Conservation (phyloP, 2,329 filamentous ascomycete species). For the Trichophyton schoenleinii region DNA sequence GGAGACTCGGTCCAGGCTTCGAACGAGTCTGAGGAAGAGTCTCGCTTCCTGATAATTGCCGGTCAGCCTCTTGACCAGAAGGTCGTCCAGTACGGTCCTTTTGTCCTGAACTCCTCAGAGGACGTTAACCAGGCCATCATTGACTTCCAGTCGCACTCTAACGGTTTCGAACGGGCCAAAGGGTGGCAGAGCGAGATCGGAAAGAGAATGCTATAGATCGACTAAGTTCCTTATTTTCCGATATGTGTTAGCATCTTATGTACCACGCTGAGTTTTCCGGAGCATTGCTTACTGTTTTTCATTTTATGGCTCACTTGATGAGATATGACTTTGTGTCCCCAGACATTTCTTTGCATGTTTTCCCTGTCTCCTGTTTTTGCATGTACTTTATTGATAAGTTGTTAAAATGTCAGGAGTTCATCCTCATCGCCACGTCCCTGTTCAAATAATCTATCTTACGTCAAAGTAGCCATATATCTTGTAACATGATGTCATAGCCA, state of each 20-base stretch:
- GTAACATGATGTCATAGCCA: background rate
- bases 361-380: background rate
- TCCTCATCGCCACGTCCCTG: background rate
- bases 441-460: background rate
- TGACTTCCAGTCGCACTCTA: slow-evolving; percentile 59
- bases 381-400: background rate
- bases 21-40: slow-evolving; percentile 48
- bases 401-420: background rate
- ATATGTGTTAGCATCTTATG: background rate
- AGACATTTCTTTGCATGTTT: background rate
- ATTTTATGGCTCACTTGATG: background rate
- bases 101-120: slow-evolving; percentile 61
- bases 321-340: background rate
- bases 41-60: slow-evolving; percentile 53
- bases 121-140: slow-evolving; percentile 64
- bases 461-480: background rate
- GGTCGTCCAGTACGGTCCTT: slow-evolving; percentile 73
- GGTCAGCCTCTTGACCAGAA: slow-evolving; percentile 69
- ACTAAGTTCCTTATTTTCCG: background rate
- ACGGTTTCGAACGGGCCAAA: slow-evolving; percentile 68
- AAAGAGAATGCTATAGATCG: slow-evolving; percentile 47
- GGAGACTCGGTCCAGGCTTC: slow-evolving; percentile 64
- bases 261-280: background rate
- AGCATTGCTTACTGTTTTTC: background rate
- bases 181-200: slow-evolving; percentile 81